Conservation (phyloP, 73 alveolate species). For the Tetrahymena malaccensis region DNA sequence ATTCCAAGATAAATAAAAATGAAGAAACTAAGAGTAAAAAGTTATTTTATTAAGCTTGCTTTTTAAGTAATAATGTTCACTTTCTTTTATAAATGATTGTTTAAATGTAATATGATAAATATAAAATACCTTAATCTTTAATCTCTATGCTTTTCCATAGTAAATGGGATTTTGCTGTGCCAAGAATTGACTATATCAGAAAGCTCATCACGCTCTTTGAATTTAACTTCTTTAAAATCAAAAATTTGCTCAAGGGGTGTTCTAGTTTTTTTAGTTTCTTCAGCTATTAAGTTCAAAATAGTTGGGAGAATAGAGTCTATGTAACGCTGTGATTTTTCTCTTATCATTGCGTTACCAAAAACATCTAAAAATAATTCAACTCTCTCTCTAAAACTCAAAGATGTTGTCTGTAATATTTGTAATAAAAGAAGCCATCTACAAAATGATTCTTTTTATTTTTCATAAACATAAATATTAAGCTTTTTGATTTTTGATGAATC, state of each 20-base stretch:
- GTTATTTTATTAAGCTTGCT: too few species aligned
- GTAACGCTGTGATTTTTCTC: slow-evolving; percentile 82
- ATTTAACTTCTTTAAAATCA: slow-evolving; percentile 66
- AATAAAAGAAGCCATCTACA: slow-evolving; percentile 30
- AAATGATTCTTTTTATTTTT: slow-evolving; percentile 14
- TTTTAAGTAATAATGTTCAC: not conserved
- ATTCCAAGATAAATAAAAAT: too few species aligned
- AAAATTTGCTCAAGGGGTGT: slow-evolving; percentile 57
- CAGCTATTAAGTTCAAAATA: slow-evolving; percentile 68
- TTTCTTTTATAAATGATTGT: too few species aligned
- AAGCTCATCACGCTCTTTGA: slow-evolving; percentile 89
- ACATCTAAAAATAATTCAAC: slow-evolving; percentile 87
- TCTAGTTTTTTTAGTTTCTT: slow-evolving; percentile 64
- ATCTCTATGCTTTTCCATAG: not conserved
- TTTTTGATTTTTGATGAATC: not conserved
- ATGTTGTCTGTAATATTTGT: slow-evolving; percentile 1
- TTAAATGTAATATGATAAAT: too few species aligned
- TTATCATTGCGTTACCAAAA: slow-evolving; percentile 85
- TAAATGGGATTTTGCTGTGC: not conserved
- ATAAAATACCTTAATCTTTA: not conserved
- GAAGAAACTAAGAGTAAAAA: too few species aligned
- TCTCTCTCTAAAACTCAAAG: slow-evolving; percentile 66
- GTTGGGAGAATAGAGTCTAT: slow-evolving; percentile 64
- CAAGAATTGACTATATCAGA: slow-evolving; percentile 53
- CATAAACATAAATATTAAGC: slow-evolving; percentile 34